These are phyloP conservation scores for Triticum dicoccoides DNA, from an alignment of 176 grass and related monocot genomes.

Conservation along the genomic window DNA sequence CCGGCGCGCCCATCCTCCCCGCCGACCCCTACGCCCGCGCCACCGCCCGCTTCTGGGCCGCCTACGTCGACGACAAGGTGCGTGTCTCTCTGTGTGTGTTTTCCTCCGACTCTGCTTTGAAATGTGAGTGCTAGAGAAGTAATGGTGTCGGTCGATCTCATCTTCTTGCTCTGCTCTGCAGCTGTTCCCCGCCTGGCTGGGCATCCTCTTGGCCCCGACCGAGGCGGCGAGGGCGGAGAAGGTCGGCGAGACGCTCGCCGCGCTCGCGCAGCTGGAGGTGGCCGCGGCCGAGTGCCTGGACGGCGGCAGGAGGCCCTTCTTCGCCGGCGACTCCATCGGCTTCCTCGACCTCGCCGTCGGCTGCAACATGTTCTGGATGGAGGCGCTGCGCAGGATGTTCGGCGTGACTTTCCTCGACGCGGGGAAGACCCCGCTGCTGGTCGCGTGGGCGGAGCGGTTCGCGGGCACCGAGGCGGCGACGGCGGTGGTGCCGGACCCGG, in stretches of 20 bases:
- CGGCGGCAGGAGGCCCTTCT: conserved; percentile 17
- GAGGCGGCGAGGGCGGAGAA: conserved; percentile 22
- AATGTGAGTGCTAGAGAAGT: no score
- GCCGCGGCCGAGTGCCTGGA: conserved; percentile 15
- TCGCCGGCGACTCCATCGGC: conserved; percentile 13
- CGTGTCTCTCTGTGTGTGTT: no score
- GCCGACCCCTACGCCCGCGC: neutral
- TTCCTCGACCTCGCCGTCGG: conserved; percentile 8
- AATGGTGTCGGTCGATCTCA: neutral
- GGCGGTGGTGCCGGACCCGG: neutral
- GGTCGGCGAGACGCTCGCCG: neutral
- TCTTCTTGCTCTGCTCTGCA: neutral
- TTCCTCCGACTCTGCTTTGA: neutral
- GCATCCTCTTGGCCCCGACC: neutral
- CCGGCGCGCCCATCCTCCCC: neutral
- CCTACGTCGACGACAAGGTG: conserved; percentile 30
- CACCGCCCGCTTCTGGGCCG: neutral
- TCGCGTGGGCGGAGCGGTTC: neutral
- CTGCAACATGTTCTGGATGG: neutral
- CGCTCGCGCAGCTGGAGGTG: conserved; percentile 12
- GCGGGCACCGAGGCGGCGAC: neutral
- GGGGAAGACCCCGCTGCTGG: neutral
- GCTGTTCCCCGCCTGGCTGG: neutral
- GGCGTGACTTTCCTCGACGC: neutral
- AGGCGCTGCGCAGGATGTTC: neutral